phyloP scores from a whole-genome alignment of 345 rosid genomes.

The Dipteronia dyeriana region DNA sequence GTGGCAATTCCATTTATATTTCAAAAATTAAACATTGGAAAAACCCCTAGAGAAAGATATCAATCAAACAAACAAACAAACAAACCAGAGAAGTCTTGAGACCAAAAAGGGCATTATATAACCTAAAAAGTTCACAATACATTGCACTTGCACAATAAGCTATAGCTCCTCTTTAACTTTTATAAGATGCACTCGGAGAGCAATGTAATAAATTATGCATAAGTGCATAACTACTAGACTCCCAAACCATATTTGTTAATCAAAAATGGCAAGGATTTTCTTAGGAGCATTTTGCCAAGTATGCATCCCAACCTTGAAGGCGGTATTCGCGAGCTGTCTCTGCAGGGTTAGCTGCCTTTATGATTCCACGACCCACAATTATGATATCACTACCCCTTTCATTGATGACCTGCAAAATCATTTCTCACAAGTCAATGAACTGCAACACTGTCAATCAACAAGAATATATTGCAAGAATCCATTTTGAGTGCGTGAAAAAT shows the following conservation, averaged over 20 bases:
- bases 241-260: neutral
- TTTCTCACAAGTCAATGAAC: neutral
- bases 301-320: constrained; percentile 93
- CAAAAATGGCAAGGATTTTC: neutral
- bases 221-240: neutral
- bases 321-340: constrained; percentile 82
- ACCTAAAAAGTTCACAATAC: neutral
- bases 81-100: neutral
- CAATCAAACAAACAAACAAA: too few relatives aligned
- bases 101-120: neutral
- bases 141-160: constrained; percentile 6
- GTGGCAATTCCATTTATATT: too few relatives aligned
- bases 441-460: neutral
- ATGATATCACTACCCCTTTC: constrained; percentile 95
- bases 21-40: too few relatives aligned
- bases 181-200: neutral
- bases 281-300: constrained; percentile 62
- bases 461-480: neutral
- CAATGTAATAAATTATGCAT: neutral
- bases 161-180: neutral
- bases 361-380: constrained; percentile 93
- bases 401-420: constrained; percentile 58
- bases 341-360: constrained; percentile 78
- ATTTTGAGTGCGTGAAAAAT: neutral
- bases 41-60: too few relatives aligned